Evolutionary conservation across 345 rosid species (phyloP).

Genomic region (Isatis tinctoria): DNA sequence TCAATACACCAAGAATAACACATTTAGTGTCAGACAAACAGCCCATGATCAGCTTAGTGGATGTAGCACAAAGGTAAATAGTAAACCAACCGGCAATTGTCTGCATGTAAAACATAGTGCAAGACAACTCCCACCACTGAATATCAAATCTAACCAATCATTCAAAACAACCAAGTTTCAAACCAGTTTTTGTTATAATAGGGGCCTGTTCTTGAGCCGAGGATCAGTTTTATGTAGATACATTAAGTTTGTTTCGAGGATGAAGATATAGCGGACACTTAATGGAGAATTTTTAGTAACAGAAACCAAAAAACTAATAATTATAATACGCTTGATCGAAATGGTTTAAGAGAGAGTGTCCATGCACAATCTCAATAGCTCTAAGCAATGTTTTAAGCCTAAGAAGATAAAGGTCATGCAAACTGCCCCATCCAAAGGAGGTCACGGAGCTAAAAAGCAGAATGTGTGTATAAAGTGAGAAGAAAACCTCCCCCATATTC

Average conservation of each 20-base stretch:
- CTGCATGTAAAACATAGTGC: neutral
- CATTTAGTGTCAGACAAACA: neutral
- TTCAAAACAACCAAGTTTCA: neutral
- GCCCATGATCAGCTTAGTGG: neutral
- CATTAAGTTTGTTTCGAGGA: neutral
- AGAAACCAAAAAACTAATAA: neutral
- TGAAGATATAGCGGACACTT: neutral
- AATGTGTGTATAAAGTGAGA: neutral
- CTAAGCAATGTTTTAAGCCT: neutral
- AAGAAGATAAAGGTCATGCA: neutral
- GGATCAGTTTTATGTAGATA: neutral
- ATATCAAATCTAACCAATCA: neutral
- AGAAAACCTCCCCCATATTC: slow-evolving; percentile 73
- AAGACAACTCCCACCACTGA: neutral
- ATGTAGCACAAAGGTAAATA: neutral
- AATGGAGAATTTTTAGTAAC: neutral
- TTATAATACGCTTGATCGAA: neutral
- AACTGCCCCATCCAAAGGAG: neutral
- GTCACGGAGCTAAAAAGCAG: neutral
- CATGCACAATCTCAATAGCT: slow-evolving; percentile 4
- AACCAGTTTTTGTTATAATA: neutral
- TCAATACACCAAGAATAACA: slow-evolving; percentile 16
- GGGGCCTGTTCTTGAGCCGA: neutral
- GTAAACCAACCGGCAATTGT: neutral
- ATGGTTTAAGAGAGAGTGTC: neutral